Percentiles rank a stretch among this genome's conserved stretches.
phyloP scores from a whole-genome alignment of 495 filamentous ascomycete genomes.

The Penicillium crystallinum region DNA sequence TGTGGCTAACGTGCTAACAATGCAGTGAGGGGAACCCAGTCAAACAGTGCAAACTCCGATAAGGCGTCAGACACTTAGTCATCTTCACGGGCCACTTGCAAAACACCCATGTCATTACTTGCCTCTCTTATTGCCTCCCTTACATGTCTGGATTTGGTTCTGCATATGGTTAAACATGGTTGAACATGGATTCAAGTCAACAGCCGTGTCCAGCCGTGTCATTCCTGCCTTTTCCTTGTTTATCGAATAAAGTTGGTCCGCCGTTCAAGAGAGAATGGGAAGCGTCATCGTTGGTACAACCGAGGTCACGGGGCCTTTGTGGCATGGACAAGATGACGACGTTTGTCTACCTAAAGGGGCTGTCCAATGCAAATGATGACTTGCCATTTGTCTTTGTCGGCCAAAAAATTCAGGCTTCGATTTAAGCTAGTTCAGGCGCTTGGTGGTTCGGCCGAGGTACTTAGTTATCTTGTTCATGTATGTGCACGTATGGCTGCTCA shows the following conservation, averaged over 20 bases:
- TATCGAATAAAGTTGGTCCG: background rate
- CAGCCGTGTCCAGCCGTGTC: background rate
- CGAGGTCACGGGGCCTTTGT: slow-evolving; percentile 2
- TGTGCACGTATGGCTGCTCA: background rate
- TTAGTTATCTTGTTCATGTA: background rate
- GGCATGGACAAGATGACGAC: slow-evolving; percentile 1
- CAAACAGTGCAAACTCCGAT: slow-evolving; percentile 3
- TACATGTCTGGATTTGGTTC: background rate
- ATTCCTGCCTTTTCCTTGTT: slow-evolving; percentile 2
- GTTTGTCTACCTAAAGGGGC: background rate
- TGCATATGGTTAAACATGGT: background rate
- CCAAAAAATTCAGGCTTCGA: background rate
- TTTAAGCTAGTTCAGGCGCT: no score
- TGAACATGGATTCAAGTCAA: background rate
- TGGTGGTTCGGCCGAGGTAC: background rate
- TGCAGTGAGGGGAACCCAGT: background rate
- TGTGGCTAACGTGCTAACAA: background rate
- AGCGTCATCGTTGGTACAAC: slow-evolving; percentile 5
- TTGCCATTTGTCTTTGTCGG: background rate
- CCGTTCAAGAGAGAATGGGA: background rate
- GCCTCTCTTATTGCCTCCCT: background rate
- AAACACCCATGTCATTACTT: background rate
- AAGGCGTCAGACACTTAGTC: slow-evolving; percentile 2
- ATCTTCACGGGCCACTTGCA: background rate
- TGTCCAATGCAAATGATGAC: background rate